Conservation (phyloP, 2,329 filamentous ascomycete species). For the Sphaerulina musiva region DNA sequence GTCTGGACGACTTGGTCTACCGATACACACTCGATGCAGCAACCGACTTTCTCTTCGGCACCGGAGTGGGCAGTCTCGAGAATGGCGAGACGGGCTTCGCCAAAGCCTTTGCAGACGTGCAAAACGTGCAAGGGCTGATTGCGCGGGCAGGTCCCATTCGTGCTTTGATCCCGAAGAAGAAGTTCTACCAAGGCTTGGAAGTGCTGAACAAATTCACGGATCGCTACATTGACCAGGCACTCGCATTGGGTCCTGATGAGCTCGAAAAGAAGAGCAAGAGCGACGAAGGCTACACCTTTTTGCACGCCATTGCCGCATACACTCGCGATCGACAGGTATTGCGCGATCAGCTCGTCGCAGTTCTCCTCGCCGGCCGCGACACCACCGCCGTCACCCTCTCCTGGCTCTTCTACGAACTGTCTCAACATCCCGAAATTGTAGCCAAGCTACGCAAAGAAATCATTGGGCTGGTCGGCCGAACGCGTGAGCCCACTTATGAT, state of each 20-base stretch:
- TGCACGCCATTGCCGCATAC: conserved; percentile 75
- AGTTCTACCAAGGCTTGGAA: conserved; percentile 59
- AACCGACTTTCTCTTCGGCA: conserved; percentile 79
- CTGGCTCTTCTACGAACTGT: conserved; percentile 77
- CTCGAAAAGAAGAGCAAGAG: conserved; percentile 66
- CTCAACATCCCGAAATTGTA: conserved; percentile 61
- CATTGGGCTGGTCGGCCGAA: conserved; percentile 56
- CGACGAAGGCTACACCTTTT: conserved; percentile 71
- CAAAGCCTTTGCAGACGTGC: conserved; percentile 73
- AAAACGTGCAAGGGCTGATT: conserved; percentile 64
- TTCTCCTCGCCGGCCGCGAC: conserved; percentile 79
- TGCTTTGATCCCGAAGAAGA: conserved; percentile 54
- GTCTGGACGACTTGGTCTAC: conserved; percentile 74
- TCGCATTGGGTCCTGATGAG: conserved; percentile 63
- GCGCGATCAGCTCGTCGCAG: conserved; percentile 75
- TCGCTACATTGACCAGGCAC: conserved; percentile 67
- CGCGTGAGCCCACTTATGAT: conserved; percentile 59
- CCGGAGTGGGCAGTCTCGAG: conserved; percentile 57
- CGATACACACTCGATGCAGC: conserved; percentile 78
- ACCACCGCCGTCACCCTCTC: conserved; percentile 77
- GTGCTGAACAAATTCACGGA: conserved; percentile 70
- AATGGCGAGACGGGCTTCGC: conserved; percentile 63
- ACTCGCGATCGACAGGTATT: conserved; percentile 63
- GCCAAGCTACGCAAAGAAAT: conserved; percentile 69
- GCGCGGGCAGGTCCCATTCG: conserved; percentile 60